Base-by-base conservation (phyloP, 306 rosid species). In the Cajanus cajan region DNA sequence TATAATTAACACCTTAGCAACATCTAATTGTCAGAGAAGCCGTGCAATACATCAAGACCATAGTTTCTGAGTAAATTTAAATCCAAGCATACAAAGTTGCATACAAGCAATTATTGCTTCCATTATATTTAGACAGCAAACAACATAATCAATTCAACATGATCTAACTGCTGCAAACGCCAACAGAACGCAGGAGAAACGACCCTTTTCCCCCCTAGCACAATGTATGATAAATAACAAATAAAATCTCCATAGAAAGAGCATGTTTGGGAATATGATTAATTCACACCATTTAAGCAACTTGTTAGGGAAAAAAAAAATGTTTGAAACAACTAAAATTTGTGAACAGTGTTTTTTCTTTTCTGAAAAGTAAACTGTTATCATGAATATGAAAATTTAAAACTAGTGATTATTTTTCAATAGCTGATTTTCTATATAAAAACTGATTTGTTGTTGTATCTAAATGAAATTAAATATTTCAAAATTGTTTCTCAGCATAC, bases 111-210 rank as follows among this genome's bases (percentile, higher is more conserved):
- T 22, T 37, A 73, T 16, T 57, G 16, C 12, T 77, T 50, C 28
- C 9, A 31, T 62, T 41, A 58, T 10, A 63, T 40, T 63, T 16
- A 19, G 51, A 70, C 8, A 71, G n/a, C 74, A 71, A 77, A 22
- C 36, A 51, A 13, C 19, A n/a, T 62, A 64, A 64, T 22, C 19
- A 34, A 71, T 58, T 34, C 33, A 64, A 52, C 54, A 71, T 7
- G 28, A 77, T 33, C 55, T 40, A 44, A 79, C 71, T 44, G 50
- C 71, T 31, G 40, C 44, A 31, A 70, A 12, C 55, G 13, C 80
- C 76, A 54, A 15, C 31, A 18, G 4, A 80, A 52, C 41, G 31
- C 5, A 15, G 58, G 28, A 72, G 8, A 61, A 81, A 41, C 7
- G 1, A 6, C 36, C 64, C 16, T 15, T 45, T 74, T 7, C 67